A percentile compares a stretch with the other conserved stretches of the same genome.
Conservation (phyloP, 768 basidiomycete species). For the Termitomyces sp. region DNA sequence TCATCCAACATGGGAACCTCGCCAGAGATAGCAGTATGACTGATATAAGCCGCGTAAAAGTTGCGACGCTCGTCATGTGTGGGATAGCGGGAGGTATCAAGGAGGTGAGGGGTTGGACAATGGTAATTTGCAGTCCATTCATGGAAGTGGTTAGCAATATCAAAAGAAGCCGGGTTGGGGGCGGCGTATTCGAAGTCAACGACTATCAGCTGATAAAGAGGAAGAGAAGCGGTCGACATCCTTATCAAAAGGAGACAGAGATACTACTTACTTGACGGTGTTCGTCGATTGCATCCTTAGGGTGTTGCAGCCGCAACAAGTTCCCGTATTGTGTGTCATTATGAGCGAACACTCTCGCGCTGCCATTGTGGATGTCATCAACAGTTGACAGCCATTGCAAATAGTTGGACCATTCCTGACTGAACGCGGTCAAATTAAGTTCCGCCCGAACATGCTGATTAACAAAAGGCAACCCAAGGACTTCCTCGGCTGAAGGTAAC, state of each 20-base stretch:
- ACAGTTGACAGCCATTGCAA: constrained; percentile 59
- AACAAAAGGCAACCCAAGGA: constrained; percentile 59
- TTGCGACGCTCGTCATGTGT: constrained; percentile 64
- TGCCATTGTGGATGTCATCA: constrained; percentile 54
- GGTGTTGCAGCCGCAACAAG: constrained; percentile 63
- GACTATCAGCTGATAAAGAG: constrained; percentile 66
- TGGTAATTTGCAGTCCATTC: constrained; percentile 97
- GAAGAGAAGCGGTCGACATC: constrained; percentile 2
- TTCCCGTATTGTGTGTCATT: constrained; percentile 98
- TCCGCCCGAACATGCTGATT: constrained; percentile 38
- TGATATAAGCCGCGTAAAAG: constrained; percentile 84
- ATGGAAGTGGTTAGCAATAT: constrained; percentile 95
- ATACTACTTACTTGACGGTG: constrained; percentile 66
- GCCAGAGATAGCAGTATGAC: constrained; percentile 35
- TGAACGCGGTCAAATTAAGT: constrained; percentile 64
- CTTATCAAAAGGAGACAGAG: not conserved
- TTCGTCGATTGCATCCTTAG: constrained; percentile 52
- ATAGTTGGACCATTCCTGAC: constrained; percentile 63
- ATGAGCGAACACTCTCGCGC: constrained; percentile 76
- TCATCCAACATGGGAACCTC: constrained; percentile 25
- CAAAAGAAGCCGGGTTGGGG: constrained; percentile 88
- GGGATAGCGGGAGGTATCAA: constrained; percentile 67
- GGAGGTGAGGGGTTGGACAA: constrained; percentile 58
- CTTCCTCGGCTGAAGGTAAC: constrained; percentile 66
- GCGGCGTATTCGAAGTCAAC: constrained; percentile 98